phyloP scores from a whole-genome alignment of 2,329 filamentous ascomycete species.

The Macroventuria anomochaeta region DNA sequence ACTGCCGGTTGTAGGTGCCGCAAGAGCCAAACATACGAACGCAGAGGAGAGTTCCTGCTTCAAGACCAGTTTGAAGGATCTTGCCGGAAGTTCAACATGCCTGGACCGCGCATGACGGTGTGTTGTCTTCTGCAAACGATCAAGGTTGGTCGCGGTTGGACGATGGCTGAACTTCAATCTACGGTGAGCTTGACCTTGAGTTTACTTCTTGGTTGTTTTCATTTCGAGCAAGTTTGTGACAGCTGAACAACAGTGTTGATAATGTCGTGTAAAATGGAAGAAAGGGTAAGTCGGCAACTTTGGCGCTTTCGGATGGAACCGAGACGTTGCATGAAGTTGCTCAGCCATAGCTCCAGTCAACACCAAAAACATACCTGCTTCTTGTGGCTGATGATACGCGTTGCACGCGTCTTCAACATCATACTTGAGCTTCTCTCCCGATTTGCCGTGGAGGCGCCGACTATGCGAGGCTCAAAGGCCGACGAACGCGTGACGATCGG shows the following conservation, averaged over 20 bases:
- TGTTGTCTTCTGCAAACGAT: neutral
- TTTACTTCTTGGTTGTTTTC: neutral
- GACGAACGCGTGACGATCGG: neutral
- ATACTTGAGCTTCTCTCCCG: neutral
- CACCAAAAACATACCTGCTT: slow-evolving; percentile 14
- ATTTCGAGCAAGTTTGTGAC: neutral
- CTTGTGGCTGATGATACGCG: slow-evolving; percentile 13
- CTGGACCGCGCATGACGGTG: slow-evolving; percentile 4
- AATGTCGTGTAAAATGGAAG: slow-evolving; percentile 2
- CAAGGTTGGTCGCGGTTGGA: neutral
- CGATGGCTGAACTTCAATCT: neutral
- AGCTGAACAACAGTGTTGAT: neutral
- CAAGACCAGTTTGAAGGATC: neutral
- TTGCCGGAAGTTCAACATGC: neutral
- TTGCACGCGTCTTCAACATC: neutral
- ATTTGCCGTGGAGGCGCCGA: neutral
- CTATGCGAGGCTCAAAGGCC: neutral
- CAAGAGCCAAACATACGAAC: neutral
- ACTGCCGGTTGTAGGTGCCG: neutral
- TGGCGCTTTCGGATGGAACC: slow-evolving; percentile 7
- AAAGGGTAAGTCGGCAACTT: slow-evolving; percentile 14
- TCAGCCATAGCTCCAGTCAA: slow-evolving; percentile 13
- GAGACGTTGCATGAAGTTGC: slow-evolving; percentile 16
- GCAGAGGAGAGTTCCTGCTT: neutral
- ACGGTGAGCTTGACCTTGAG: neutral